Base-by-base conservation (phyloP, 371 early-diverging fungal genomes). In the Coemansia sp. region DNA sequence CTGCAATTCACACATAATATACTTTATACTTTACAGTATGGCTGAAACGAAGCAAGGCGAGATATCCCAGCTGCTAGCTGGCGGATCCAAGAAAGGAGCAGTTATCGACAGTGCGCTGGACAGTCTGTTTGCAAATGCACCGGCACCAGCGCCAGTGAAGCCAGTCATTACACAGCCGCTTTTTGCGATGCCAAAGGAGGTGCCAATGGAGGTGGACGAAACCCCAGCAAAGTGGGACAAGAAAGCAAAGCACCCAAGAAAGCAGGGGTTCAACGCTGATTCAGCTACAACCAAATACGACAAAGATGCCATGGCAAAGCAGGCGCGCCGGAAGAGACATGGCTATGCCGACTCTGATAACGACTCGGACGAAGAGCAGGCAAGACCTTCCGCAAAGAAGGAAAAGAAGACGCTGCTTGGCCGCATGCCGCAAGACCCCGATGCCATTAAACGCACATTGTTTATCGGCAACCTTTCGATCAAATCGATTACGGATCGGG, bases 91-190 rank as follows among this genome's bases (percentile, higher is more conserved):
- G 53, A 40, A 58, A 24, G 67, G 71, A 7, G 78, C 69, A 55
- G 46, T 66, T 7, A 67, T 86, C 54, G 73, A 84, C 69, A 79
- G 69, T 60, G 73, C 78, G 3, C 69, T 86, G 12, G 86, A 86
- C 58, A 69, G 79, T 23, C 78, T 86, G 66, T 86, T 86, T 63
- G 84, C 84, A 61, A 83, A 83, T 61, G 85, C 74, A 5, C 73
- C 73, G 4, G 62, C 76, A 8, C 58, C 63, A n/a, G 58, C 63
- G n/a, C 56, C 61, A n/a, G 55, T 21, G 28, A 40, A 40, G 26
- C 55, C 24, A n/a, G 28, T n/a, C 13, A 29, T 15, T 13, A 12
- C 55, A 12, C 55, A 54, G 55, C 28, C 55, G 1, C 15, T 7
- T 13, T 7, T 29, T 19, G 7, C 24, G 5, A 13, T n/a, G 23